Percentiles rank a stretch among this genome's conserved stretches.
Evolutionary conservation across 2,329 filamentous ascomycete species (phyloP).

Genomic region (Trichoderma asperellum): DNA sequence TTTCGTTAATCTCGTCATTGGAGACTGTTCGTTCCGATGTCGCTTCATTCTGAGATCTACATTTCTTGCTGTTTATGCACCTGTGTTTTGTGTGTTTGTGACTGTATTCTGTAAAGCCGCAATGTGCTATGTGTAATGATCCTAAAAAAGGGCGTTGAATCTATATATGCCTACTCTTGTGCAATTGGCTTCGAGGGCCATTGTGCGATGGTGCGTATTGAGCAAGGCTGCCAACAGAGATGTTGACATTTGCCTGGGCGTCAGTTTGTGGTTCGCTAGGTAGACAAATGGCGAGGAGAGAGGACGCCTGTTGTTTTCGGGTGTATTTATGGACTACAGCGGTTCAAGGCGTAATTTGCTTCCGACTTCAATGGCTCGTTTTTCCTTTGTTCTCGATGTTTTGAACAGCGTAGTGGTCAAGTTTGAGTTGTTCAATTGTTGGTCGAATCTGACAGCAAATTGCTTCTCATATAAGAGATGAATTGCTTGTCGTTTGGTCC

Average conservation of each 20-base stretch:
- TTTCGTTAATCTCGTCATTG: slow-evolving; percentile 61
- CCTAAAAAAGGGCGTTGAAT: no score
- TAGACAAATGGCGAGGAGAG: no score
- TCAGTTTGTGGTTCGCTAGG: no score
- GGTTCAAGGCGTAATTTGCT: background rate
- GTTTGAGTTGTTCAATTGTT: background rate
- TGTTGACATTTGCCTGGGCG: no score
- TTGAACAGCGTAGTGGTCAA: background rate
- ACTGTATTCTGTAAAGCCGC: background rate
- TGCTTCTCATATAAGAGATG: background rate
- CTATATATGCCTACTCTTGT: no score
- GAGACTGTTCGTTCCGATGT: slow-evolving; percentile 51
- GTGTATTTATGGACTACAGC: background rate
- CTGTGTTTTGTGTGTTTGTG: slow-evolving; percentile 1
- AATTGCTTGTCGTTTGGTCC: background rate
- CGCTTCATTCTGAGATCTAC: slow-evolving; percentile 65
- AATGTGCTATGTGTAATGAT: background rate
- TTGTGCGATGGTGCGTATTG: no score
- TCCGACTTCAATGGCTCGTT: background rate
- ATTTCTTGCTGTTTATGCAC: slow-evolving; percentile 38
- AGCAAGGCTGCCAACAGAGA: no score
- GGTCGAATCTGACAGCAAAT: background rate
- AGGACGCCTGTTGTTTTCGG: no score
- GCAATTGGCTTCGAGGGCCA: no score
- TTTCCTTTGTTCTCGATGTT: background rate